phyloP scores from a whole-genome alignment of 2,329 filamentous ascomycete genomes.

The Colletotrichum sp. region DNA sequence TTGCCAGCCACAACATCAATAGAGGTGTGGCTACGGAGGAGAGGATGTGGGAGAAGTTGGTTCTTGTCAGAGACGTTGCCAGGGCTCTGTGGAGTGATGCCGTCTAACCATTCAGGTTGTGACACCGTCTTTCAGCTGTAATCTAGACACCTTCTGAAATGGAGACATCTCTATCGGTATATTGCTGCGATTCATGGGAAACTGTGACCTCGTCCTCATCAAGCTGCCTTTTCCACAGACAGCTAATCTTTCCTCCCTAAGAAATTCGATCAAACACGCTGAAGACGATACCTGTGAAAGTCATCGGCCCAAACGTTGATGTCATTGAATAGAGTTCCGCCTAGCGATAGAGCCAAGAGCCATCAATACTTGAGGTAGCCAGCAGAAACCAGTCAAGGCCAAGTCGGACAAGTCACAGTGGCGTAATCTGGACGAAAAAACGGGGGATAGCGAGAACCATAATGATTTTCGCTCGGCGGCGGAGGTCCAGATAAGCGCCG shows the following conservation, averaged over 20 bases:
- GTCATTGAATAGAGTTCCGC: neutral
- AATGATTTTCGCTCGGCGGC: neutral
- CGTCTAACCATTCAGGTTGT: neutral
- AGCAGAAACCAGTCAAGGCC: neutral
- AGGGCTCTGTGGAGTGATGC: slow-evolving; percentile 68
- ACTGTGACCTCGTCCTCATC: neutral
- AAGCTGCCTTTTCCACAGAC: neutral
- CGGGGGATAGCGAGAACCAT: neutral
- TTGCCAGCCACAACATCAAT: slow-evolving; percentile 71
- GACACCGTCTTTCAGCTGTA: neutral
- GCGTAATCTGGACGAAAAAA: neutral
- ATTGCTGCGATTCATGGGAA: neutral
- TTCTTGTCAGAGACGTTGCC: slow-evolving; percentile 73
- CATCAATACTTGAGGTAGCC: neutral
- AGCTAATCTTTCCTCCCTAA: neutral
- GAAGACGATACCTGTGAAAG: neutral
- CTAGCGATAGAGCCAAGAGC: neutral
- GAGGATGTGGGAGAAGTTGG: slow-evolving; percentile 76
- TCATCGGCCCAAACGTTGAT: neutral
- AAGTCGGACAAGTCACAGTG: neutral
- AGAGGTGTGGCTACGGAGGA: slow-evolving; percentile 72
- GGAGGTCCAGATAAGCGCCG: neutral
- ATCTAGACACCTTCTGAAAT: neutral
- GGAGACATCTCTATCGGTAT: neutral
- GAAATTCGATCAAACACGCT: neutral